These are phyloP conservation scores for Penicillium pulvis DNA, from an alignment of 495 filamentous ascomycete genomes.

Conservation along the genomic window DNA sequence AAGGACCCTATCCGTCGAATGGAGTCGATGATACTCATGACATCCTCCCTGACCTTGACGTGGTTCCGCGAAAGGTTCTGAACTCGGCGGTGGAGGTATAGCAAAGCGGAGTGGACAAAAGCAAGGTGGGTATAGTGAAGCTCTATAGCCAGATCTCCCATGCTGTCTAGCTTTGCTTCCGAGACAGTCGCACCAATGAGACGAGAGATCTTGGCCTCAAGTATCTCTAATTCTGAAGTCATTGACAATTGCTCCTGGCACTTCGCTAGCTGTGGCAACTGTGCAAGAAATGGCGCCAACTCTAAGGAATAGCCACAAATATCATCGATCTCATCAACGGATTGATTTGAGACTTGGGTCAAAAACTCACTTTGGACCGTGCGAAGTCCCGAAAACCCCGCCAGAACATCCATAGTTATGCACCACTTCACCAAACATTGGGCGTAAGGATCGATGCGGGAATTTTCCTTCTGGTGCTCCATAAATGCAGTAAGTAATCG, in stretches of 20 bases:
- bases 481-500: slow-evolving; percentile 25
- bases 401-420: slow-evolving; percentile 31
- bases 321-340: slow-evolving; percentile 24
- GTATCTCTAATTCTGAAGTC: slow-evolving; percentile 8
- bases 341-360: slow-evolving; percentile 1
- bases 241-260: neutral
- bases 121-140: slow-evolving; percentile 31
- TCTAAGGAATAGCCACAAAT: slow-evolving; percentile 38
- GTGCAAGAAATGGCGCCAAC: slow-evolving; percentile 27
- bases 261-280: slow-evolving; percentile 17
- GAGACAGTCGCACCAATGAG: slow-evolving; percentile 18
- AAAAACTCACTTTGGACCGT: slow-evolving; percentile 9
- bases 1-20: slow-evolving; percentile 21
- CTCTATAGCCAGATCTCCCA: slow-evolving; percentile 15
- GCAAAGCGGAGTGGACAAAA: slow-evolving; percentile 34
- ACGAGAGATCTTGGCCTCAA: slow-evolving; percentile 19
- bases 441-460: slow-evolving; percentile 14
- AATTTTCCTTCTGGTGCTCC: slow-evolving; percentile 13
- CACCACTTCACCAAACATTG: slow-evolving; percentile 37
- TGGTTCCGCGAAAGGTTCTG: slow-evolving; percentile 24
- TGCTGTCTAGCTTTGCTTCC: neutral
- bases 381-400: slow-evolving; percentile 24
- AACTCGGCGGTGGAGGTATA: slow-evolving; percentile 36
- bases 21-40: slow-evolving; percentile 7
- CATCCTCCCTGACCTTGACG: neutral